These are phyloP conservation scores for Dactylellina cionopaga DNA, from an alignment of 2,329 filamentous ascomycete species.

Conservation along the genomic window DNA sequence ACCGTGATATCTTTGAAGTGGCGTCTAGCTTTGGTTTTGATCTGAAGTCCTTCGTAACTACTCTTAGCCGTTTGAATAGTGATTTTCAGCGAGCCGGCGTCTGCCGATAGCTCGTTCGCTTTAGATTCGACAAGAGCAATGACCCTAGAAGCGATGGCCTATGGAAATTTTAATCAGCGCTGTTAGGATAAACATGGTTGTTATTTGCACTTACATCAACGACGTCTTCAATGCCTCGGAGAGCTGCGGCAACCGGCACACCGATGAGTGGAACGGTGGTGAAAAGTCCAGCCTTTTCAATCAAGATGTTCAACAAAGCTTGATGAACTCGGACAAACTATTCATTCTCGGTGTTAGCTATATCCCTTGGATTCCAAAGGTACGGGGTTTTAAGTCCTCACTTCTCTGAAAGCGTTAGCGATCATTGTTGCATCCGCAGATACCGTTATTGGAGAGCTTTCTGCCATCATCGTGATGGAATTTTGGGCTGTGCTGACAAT, in stretches of 20 bases:
- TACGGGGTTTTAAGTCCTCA: conserved; percentile 2
- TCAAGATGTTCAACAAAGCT: conserved; percentile 59
- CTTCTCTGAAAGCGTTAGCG: conserved; percentile 57
- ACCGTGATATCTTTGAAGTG: background rate
- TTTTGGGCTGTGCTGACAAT: conserved; percentile 57
- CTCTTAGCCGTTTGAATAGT: background rate
- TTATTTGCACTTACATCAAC: conserved; percentile 57
- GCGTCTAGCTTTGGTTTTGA: background rate
- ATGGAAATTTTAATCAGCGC: background rate
- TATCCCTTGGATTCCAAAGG: background rate
- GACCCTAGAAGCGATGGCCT: conserved; percentile 14
- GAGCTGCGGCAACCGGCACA: conserved; percentile 56
- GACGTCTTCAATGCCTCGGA: conserved; percentile 56
- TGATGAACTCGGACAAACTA: conserved; percentile 59
- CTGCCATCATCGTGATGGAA: conserved; percentile 53
- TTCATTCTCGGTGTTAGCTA: background rate
- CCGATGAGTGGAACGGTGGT: conserved; percentile 57
- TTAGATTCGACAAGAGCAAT: background rate
- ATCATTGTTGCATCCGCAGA: conserved; percentile 53
- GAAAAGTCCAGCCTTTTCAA: conserved; percentile 59
- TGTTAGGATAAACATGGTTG: background rate
- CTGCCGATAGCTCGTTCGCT: background rate
- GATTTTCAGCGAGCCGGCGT: background rate
- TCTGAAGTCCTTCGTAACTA: background rate
- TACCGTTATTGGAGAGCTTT: conserved; percentile 35